A percentile compares a stretch with the other conserved stretches of the same genome.
These are phyloP conservation scores for Mycena venus DNA, from an alignment of 768 basidiomycete genomes.

Conservation along the genomic window DNA sequence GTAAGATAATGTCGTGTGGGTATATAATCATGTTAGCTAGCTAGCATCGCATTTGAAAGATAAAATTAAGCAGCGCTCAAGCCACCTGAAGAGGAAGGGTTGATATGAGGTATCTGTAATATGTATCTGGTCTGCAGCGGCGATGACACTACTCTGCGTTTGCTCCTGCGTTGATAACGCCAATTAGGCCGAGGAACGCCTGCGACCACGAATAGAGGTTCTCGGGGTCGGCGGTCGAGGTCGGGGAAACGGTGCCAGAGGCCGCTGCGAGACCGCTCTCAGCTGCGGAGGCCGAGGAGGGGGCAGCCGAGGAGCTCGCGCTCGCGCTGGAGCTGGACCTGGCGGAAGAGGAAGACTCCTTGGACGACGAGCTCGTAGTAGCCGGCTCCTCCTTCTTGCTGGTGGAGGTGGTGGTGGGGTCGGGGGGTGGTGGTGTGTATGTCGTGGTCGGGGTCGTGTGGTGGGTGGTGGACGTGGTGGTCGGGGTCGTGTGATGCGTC, in stretches of 20 bases:
- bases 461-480: conserved; percentile 30
- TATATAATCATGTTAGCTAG: conserved; percentile 25
- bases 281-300: conserved; percentile 38
- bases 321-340: background rate
- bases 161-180: conserved; percentile 47
- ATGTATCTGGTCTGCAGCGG: background rate
- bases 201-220: conserved; percentile 50
- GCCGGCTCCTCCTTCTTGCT: conserved; percentile 16
- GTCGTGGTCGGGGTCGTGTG: conserved; percentile 37
- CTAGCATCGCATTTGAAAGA: conserved; percentile 19
- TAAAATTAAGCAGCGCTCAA: conserved; percentile 16
- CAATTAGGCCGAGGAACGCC: conserved; percentile 53
- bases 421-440: conserved; percentile 27
- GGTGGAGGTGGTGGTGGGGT: conserved; percentile 39
- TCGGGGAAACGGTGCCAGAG: conserved; percentile 40
- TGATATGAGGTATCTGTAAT: background rate
- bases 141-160: conserved; percentile 22
- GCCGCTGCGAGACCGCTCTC: conserved; percentile 48
- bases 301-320: conserved; percentile 35
- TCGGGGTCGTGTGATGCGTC: conserved; percentile 40
- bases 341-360: conserved; percentile 26
- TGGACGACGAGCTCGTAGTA: conserved; percentile 28
- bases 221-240: conserved; percentile 41
- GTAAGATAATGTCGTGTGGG: background rate
- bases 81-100: background rate